Evolutionary conservation across 306 rosid species (phyloP), one percentile per base, ranked within the genome.

Genomic region (Canavalia gladiata): DNA sequence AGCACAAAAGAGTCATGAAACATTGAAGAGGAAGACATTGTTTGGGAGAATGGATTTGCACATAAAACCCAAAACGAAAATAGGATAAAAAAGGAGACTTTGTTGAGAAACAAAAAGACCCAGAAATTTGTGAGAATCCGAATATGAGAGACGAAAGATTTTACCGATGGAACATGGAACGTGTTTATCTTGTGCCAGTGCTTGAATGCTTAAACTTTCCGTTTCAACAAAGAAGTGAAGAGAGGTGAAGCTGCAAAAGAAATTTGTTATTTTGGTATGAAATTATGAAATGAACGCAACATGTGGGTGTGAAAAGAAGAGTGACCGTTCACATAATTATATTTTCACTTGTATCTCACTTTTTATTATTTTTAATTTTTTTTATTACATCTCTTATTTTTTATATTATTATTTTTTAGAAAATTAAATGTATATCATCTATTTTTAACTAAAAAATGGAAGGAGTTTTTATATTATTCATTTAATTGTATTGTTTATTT

Each of bases 101-200:
- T 2, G 43, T 7, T 6, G 7, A 33, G 13, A 3, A n/a, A n/a
- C 6, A 43, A 1, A 63, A 11, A 13, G 51, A 52, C 7, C 64
- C 9, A 65, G 28, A 68, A 18, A 67, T 13, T 54, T 2, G 29
- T 3, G 25, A 3, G 52, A 67, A 52, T 66, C 25, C 7, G 72
- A 42, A 65, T 34, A 1, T 11, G 10, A 37, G 42, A 39, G 8
- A 28, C 5, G 8, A 67, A 9, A 67, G 41, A 13, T 43, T 59
- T 37, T 28, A 77, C 35, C 42, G 9, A 82, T 35, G 7, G 11
- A 65, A 82, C 52, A 66, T 35, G 7, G 11, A 65, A 82, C 52
- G 42, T 9, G 39, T 41, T 46, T 67, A 74, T 68, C 52, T 18
- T 11, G 1, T 33, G 63, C 5, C 8, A n/a, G 13, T 10, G 58